Evolutionary conservation across 139 green algal species (phyloP).

Genomic region (Picochlorum costavermella): DNA sequence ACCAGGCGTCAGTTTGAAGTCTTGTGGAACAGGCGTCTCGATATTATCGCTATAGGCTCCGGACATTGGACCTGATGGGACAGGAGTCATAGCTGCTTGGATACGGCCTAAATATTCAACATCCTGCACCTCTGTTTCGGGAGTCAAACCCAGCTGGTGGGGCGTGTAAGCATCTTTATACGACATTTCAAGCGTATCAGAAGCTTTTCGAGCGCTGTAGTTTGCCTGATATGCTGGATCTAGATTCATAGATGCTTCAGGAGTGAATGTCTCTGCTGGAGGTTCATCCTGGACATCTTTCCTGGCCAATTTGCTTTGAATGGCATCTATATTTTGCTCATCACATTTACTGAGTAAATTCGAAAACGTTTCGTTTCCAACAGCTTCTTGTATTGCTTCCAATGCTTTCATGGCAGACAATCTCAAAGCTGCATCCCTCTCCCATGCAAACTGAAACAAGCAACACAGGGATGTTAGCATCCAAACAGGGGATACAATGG

Average conservation of each 20-base stretch:
- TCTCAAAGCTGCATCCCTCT: too few species aligned
- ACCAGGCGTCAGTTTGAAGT: background rate
- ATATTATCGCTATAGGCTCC: slow-evolving; percentile 1
- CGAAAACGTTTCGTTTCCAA: background rate
- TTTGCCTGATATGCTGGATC: too few species aligned
- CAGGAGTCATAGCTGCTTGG: background rate
- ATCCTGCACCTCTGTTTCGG: background rate
- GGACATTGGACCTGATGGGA: background rate
- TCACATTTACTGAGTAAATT: background rate
- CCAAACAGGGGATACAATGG: background rate
- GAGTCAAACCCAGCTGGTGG: slow-evolving; percentile 16
- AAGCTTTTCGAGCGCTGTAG: background rate
- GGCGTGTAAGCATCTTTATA: slow-evolving; percentile 22
- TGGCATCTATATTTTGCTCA: slow-evolving; percentile 20
- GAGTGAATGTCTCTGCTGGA: too few species aligned
- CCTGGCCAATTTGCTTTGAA: too few species aligned
- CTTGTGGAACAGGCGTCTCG: background rate
- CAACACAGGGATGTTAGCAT: too few species aligned
- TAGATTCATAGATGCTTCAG: too few species aligned
- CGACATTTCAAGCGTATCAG: slow-evolving; percentile 4
- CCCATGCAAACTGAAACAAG: too few species aligned
- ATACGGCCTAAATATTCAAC: background rate
- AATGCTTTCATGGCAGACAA: too few species aligned
- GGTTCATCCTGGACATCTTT: too few species aligned
- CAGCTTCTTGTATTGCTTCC: too few species aligned